phyloP scores from a whole-genome alignment of 192 early-diverging fungal genomes.

The Rhizoclosmatium sp. region DNA sequence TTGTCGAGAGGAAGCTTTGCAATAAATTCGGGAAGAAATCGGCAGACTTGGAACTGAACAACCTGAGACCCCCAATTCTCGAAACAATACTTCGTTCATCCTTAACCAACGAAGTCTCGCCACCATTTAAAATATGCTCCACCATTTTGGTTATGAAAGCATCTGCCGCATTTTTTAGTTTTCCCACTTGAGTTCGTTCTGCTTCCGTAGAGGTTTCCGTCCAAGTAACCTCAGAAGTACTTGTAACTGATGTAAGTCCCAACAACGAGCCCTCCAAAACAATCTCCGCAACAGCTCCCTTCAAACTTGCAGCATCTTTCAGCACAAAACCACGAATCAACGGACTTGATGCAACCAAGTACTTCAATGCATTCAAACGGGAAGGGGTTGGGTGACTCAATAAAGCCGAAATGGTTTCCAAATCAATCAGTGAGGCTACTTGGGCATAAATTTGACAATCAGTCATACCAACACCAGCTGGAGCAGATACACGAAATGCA shows the following conservation, averaged over 20 bases:
- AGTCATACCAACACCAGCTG: background rate
- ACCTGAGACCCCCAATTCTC: background rate
- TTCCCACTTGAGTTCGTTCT: background rate
- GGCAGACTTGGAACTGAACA: background rate
- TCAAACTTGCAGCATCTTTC: background rate
- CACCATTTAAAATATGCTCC: background rate
- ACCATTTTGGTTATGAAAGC: background rate
- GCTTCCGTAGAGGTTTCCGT: background rate
- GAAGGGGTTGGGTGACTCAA: slow-evolving; percentile 14
- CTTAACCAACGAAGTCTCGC: background rate
- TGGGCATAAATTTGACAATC: slow-evolving; percentile 23
- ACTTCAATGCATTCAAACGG: slow-evolving; percentile 2
- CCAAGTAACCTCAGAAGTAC: background rate
- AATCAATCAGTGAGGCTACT: slow-evolving; percentile 40
- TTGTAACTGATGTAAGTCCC: background rate
- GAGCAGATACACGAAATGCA: slow-evolving; percentile 11
- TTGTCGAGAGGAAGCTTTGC: background rate
- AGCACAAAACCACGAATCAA: slow-evolving; percentile 24
- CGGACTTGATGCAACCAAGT: slow-evolving; percentile 11
- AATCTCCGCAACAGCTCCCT: slow-evolving; percentile 17
- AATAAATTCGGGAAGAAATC: slow-evolving; percentile 3
- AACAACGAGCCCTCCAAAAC: slow-evolving; percentile 7
- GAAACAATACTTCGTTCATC: background rate
- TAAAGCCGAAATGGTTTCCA: slow-evolving; percentile 29
- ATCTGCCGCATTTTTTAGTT: slow-evolving; percentile 12